Evolutionary conservation across 805 yeast genomes (phyloP).

Genomic region (Saccharomycopsis sp.): DNA sequence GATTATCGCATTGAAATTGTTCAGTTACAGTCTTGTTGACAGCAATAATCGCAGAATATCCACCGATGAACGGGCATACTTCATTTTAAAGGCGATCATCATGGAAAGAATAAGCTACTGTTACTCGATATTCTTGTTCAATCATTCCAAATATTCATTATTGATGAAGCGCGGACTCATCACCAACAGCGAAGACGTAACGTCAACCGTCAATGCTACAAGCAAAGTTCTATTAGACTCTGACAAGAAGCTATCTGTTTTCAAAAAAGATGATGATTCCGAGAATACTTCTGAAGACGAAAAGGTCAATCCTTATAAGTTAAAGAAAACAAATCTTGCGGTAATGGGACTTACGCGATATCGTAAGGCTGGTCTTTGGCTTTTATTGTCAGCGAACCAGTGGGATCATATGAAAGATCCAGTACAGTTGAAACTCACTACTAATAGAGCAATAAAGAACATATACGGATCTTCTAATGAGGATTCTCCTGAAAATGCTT

Average conservation of each 20-base stretch:
- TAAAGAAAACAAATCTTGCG: constrained; percentile 32
- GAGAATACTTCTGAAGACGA: constrained; percentile 29
- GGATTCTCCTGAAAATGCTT: not conserved
- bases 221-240: not conserved
- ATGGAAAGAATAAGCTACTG: constrained; percentile 51
- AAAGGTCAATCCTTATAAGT: constrained; percentile 31
- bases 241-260: constrained; percentile 4
- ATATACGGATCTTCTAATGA: constrained; percentile 3
- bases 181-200: constrained; percentile 3
- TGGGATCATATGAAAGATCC: constrained; percentile 38
- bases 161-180: constrained; percentile 18
- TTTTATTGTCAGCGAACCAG: constrained; percentile 63
- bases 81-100: constrained; percentile 42
- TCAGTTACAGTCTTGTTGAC: constrained; percentile 27
- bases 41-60: not conserved
- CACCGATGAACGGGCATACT: constrained; percentile 25
- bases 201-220: constrained; percentile 3
- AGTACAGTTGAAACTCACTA: constrained; percentile 5
- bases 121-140: constrained; percentile 37
- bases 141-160: constrained; percentile 29
- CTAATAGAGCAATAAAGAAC: not conserved
- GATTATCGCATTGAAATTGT: constrained; percentile 13
- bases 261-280: constrained; percentile 17
- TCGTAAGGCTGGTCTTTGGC: constrained; percentile 76
- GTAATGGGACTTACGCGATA: constrained; percentile 51